A percentile compares a stretch with the other conserved stretches of the same genome.
phyloP scores from a whole-genome alignment of 2,329 filamentous ascomycete genomes.

The Helicocarpus griseus region DNA sequence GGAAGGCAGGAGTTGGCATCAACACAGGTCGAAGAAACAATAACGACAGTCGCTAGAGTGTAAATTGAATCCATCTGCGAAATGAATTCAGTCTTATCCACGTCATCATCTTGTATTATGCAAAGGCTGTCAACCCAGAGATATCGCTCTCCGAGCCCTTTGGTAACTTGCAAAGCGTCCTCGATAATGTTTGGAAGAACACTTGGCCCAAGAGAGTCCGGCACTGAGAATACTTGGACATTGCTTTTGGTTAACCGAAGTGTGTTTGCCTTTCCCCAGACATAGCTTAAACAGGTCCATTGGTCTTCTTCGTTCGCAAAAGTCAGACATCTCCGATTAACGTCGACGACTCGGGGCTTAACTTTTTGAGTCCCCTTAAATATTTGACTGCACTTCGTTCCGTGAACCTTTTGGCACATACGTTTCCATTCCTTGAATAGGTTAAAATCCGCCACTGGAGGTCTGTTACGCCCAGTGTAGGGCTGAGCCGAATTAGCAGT shows the following conservation, averaged over 20 bases:
- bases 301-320: slow-evolving; percentile 1
- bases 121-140: neutral
- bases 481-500: neutral
- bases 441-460: neutral
- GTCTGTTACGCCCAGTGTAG: slow-evolving; percentile 1
- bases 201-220: slow-evolving; percentile 3
- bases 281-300: slow-evolving; percentile 10
- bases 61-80: slow-evolving; percentile 15
- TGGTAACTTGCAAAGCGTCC: neutral
- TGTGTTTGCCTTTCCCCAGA: slow-evolving; percentile 7
- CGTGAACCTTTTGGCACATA: slow-evolving; percentile 3
- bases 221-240: slow-evolving; percentile 4
- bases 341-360: slow-evolving; percentile 7
- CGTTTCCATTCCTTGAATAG: slow-evolving; percentile 7
- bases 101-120: neutral
- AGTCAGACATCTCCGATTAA: slow-evolving; percentile 4
- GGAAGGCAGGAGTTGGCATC: slow-evolving; percentile 10
- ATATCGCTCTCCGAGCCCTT: neutral
- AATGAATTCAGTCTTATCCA: slow-evolving; percentile 8
- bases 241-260: slow-evolving; percentile 2
- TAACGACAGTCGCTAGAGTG: slow-evolving; percentile 7
- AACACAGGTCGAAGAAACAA: slow-evolving; percentile 7
- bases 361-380: neutral
- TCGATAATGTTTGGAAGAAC: neutral
- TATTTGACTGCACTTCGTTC: neutral